Evolutionary conservation across 2,329 filamentous ascomycete genomes (phyloP).

Genomic region (Fusarium phyllophilum): DNA sequence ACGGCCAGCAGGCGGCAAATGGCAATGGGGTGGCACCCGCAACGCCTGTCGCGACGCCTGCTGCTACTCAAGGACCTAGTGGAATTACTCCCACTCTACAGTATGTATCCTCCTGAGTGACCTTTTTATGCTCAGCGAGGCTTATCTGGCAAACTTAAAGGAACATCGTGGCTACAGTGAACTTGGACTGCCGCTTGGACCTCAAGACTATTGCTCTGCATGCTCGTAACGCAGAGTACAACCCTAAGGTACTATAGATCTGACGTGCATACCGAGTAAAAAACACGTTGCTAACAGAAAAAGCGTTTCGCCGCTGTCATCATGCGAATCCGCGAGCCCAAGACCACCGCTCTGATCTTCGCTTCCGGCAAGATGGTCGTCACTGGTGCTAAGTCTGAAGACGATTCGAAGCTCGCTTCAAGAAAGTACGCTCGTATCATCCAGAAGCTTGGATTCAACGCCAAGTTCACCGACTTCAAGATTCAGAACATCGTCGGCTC

Average conservation of each 20-base stretch:
- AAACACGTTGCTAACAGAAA: slow-evolving; percentile 46
- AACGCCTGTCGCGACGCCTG: slow-evolving; percentile 92
- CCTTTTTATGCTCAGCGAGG: slow-evolving; percentile 54
- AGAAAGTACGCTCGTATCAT: slow-evolving; percentile 99
- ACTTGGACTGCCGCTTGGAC: slow-evolving; percentile 95
- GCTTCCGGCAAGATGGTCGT: slow-evolving; percentile 99
- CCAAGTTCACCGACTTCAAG: slow-evolving; percentile 99
- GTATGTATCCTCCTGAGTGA: slow-evolving; percentile 76
- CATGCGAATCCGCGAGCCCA: slow-evolving; percentile 99
- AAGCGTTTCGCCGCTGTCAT: slow-evolving; percentile 99
- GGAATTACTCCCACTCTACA: slow-evolving; percentile 93
- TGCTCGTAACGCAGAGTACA: slow-evolving; percentile 98
- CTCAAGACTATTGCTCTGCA: slow-evolving; percentile 99
- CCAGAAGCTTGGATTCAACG: slow-evolving; percentile 99
- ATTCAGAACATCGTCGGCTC: slow-evolving; percentile 99
- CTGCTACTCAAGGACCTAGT: slow-evolving; percentile 82
- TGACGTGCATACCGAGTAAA: background rate
- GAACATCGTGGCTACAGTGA: slow-evolving; percentile 99
- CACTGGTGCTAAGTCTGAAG: slow-evolving; percentile 96
- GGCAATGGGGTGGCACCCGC: slow-evolving; percentile 86
- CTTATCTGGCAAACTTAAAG: slow-evolving; percentile 70
- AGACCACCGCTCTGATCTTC: slow-evolving; percentile 98
- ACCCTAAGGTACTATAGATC: slow-evolving; percentile 82
- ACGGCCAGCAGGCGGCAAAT: slow-evolving; percentile 67
- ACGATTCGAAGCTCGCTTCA: slow-evolving; percentile 95